These are phyloP conservation scores for Ogataea chonburiensis DNA, from an alignment of 805 yeast genomes.

Conservation along the genomic window DNA sequence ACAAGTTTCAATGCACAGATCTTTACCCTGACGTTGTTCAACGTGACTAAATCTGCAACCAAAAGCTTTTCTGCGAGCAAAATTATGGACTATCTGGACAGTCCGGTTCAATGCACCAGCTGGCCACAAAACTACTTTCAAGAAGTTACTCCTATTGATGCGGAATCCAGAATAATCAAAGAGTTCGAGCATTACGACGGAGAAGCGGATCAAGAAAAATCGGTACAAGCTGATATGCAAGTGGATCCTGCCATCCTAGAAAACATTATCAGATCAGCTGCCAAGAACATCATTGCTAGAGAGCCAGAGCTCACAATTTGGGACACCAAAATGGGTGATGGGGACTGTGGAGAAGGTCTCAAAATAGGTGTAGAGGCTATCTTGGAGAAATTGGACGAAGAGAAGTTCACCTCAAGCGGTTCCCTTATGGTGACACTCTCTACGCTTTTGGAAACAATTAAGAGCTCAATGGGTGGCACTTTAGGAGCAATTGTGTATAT, in stretches of 20 bases:
- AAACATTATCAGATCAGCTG: constrained; percentile 27
- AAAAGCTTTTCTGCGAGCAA: constrained; percentile 22
- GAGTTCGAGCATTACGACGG: constrained; percentile 32
- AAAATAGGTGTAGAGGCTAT: constrained; percentile 36
- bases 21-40: constrained; percentile 38
- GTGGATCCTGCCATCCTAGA: constrained; percentile 21
- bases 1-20: constrained; percentile 40
- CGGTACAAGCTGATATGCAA: constrained; percentile 19
- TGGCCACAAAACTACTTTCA: constrained; percentile 31
- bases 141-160: constrained; percentile 20
- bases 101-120: constrained; percentile 32
- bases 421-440: constrained; percentile 29
- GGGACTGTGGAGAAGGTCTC: constrained; percentile 42
- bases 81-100: constrained; percentile 34
- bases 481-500: constrained; percentile 39
- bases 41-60: constrained; percentile 32
- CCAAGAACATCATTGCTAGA: constrained; percentile 31
- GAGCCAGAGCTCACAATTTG: constrained; percentile 40
- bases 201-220: constrained; percentile 17
- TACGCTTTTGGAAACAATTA: constrained; percentile 30
- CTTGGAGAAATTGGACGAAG: constrained; percentile 24
- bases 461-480: constrained; percentile 42
- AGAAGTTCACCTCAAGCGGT: constrained; percentile 26
- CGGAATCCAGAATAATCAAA: constrained; percentile 27
- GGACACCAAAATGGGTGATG: constrained; percentile 46